Evolutionary conservation across 441 rosid genomes (phyloP).

Genomic region (Erysimum pusillum): DNA sequence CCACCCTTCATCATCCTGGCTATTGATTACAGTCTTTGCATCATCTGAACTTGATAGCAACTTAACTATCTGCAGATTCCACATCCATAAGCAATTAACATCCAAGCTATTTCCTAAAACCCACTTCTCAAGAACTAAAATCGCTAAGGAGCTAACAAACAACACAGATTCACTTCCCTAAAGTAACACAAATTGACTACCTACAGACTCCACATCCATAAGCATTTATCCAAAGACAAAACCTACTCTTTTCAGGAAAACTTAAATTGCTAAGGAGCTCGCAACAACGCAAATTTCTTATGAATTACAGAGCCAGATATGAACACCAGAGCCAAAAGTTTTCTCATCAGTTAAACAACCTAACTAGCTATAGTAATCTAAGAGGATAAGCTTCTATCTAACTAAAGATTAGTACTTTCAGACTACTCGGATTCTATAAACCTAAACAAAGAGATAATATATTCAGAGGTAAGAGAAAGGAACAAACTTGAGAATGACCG

Average conservation of each 20-base stretch:
- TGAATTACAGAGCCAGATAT: no score
- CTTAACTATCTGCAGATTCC: slow-evolving; percentile 61
- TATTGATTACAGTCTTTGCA: slow-evolving; percentile 55
- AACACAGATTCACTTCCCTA: no score
- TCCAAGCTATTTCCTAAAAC: neutral
- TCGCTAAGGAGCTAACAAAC: neutral
- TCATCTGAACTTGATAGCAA: slow-evolving; percentile 60
- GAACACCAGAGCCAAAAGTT: no score
- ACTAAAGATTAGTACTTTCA: slow-evolving; percentile 1
- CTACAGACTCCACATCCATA: no score
- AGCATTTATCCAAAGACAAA: no score
- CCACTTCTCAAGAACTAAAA: neutral
- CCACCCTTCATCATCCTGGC: slow-evolving; percentile 95
- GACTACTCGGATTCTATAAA: neutral
- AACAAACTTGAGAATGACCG: slow-evolving; percentile 59
- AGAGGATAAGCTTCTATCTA: neutral
- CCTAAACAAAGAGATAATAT: neutral
- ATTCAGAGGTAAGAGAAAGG: neutral
- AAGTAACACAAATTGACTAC: no score
- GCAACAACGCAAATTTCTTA: no score
- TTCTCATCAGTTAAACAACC: slow-evolving; percentile 1
- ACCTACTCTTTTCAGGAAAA: no score
- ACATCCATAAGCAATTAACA: neutral
- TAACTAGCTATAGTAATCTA: neutral
- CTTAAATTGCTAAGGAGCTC: no score